phyloP scores from a whole-genome alignment of 257 asterid genomes.

The Marsdenia floribunda region DNA sequence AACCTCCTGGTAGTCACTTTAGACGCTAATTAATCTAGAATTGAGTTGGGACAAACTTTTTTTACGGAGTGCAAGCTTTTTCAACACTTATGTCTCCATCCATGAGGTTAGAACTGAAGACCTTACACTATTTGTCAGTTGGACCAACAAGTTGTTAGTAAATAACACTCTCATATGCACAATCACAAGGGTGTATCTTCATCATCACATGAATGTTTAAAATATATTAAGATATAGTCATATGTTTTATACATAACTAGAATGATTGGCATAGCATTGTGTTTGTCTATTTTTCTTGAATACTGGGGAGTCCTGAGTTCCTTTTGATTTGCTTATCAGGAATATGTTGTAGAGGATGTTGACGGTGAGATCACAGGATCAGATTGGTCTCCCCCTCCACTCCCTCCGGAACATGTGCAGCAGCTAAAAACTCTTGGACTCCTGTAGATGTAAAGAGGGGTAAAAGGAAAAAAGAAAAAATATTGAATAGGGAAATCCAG shows the following conservation, averaged over 20 bases:
- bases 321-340: constrained; percentile 35
- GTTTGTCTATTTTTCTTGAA: too few species aligned
- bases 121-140: too few species aligned
- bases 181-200: too few species aligned
- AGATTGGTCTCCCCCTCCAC: constrained; percentile 86
- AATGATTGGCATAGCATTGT: neutral
- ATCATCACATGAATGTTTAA: too few species aligned
- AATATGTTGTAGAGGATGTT: constrained; percentile 96
- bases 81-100: too few species aligned
- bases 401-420: constrained; percentile 82
- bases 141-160: too few species aligned
- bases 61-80: too few species aligned
- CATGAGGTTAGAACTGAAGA: too few species aligned
- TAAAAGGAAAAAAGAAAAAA: neutral
- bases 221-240: neutral
- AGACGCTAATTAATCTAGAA: too few species aligned
- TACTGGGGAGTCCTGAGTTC: neutral
- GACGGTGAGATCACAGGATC: constrained; percentile 70
- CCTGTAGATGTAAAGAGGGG: constrained; percentile 31
- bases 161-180: too few species aligned
- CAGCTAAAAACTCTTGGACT: constrained; percentile 92
- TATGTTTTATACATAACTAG: neutral
- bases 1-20: too few species aligned
- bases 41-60: too few species aligned
- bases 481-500: constrained; percentile 15